phyloP scores from a whole-genome alignment of 2,329 filamentous ascomycete genomes.

The Talaromyces sp. region DNA sequence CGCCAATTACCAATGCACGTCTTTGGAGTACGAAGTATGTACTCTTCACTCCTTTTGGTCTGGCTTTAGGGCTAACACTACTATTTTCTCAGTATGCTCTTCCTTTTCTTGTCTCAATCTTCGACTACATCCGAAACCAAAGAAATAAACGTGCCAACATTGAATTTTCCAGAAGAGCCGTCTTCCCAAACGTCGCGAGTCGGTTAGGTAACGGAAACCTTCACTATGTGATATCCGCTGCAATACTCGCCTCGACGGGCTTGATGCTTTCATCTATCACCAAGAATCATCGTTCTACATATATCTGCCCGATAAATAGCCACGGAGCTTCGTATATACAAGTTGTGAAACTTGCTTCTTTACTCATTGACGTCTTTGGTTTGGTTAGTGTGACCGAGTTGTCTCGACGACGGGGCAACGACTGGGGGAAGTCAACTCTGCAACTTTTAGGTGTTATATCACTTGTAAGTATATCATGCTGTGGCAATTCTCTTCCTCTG shows the following conservation, averaged over 20 bases:
- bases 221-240: slow-evolving; percentile 33
- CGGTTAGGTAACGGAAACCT: slow-evolving; percentile 20
- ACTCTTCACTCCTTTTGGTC: neutral
- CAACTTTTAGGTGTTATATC: slow-evolving; percentile 11
- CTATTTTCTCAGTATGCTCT: slow-evolving; percentile 26
- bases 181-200: neutral
- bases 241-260: slow-evolving; percentile 33
- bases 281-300: slow-evolving; percentile 37
- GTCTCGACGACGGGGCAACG: neutral
- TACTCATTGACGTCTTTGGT: slow-evolving; percentile 38
- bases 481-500: neutral
- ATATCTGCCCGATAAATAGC: slow-evolving; percentile 42
- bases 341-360: slow-evolving; percentile 30
- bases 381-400: slow-evolving; percentile 27
- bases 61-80: slow-evolving; percentile 13
- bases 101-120: slow-evolving; percentile 36
- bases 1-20: slow-evolving; percentile 39
- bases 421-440: neutral
- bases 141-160: slow-evolving; percentile 12
- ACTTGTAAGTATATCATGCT: neutral
- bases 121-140: slow-evolving; percentile 32
- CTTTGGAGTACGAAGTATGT: slow-evolving; percentile 28
- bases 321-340: slow-evolving; percentile 28
- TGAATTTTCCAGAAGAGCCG: neutral
- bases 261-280: slow-evolving; percentile 30